Conservation (phyloP, 225 moss, liverwort and hornwort species). For the Pseudisothecium myosuroides region DNA sequence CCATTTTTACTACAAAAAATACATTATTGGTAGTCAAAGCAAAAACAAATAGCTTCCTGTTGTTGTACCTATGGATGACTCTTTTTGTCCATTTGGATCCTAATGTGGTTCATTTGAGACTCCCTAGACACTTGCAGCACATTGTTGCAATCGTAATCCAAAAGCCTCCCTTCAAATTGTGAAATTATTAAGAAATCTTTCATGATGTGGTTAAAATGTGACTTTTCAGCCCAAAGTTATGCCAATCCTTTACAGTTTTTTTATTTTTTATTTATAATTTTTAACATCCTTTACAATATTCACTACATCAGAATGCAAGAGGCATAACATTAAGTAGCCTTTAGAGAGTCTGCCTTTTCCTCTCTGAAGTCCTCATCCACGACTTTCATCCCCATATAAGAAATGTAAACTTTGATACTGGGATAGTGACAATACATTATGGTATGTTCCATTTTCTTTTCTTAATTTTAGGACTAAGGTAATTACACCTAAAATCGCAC, state of each 20-base stretch:
- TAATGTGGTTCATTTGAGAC: background rate
- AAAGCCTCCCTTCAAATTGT: background rate
- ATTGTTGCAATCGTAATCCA: background rate
- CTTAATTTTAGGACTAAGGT: no score
- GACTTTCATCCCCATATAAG: no score
- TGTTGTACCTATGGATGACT: rapidly evolving
- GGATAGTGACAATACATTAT: no score
- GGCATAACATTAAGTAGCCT: no score
- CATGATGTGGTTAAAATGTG: background rate
- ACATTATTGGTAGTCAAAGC: background rate
- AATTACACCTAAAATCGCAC: no score
- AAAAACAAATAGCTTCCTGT: background rate
- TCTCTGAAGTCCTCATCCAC: no score
- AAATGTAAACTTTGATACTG: no score
- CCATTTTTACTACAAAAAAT: background rate
- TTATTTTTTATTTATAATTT: no score
- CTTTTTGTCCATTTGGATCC: background rate
- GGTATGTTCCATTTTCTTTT: no score
- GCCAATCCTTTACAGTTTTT: background rate
- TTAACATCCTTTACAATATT: no score
- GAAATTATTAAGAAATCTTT: background rate
- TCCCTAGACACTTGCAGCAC: no score
- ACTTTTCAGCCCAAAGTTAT: background rate
- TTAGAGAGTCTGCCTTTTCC: no score
- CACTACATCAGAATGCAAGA: background rate